A percentile compares a stretch with the other conserved stretches of the same genome.
These are phyloP conservation scores for Alopecurus myosuroides DNA, from an alignment of 176 grass and related monocot genomes.

Conservation along the genomic window DNA sequence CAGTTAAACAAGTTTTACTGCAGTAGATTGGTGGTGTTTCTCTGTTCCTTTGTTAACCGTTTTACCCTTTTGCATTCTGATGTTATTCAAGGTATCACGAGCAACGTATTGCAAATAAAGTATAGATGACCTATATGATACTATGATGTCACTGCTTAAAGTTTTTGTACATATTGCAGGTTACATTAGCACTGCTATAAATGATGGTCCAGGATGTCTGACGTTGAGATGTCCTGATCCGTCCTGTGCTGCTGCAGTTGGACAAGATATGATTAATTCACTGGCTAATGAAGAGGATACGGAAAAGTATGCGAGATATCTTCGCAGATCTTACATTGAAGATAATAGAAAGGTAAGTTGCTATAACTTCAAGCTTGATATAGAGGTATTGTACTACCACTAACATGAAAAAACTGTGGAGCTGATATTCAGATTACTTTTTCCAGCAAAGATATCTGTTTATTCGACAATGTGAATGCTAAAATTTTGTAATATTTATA, in stretches of 20 bases:
- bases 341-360: slow-evolving; percentile 91
- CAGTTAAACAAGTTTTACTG: not conserved
- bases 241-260: slow-evolving; percentile 76
- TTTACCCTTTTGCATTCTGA: slow-evolving; percentile 14
- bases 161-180: slow-evolving; percentile 50
- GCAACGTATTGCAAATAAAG: not conserved
- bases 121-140: not conserved
- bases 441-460: not conserved
- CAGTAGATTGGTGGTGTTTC: not conserved
- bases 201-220: slow-evolving; percentile 97
- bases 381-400: not conserved
- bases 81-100: not conserved
- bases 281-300: slow-evolving; percentile 66
- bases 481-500: not conserved
- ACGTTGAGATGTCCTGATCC: slow-evolving; percentile 98
- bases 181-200: slow-evolving; percentile 97
- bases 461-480: not conserved
- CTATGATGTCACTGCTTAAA: slow-evolving; percentile 1
- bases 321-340: slow-evolving; percentile 96
- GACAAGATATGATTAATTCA: slow-evolving; percentile 76
- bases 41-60: not conserved
- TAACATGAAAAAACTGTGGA: not conserved
- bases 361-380: not conserved
- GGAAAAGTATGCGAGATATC: slow-evolving; percentile 84
- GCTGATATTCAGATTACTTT: slow-evolving; percentile 1